Conservation (phyloP, 2,329 filamentous ascomycete genomes). For the Biscogniauxia mediterranea region DNA sequence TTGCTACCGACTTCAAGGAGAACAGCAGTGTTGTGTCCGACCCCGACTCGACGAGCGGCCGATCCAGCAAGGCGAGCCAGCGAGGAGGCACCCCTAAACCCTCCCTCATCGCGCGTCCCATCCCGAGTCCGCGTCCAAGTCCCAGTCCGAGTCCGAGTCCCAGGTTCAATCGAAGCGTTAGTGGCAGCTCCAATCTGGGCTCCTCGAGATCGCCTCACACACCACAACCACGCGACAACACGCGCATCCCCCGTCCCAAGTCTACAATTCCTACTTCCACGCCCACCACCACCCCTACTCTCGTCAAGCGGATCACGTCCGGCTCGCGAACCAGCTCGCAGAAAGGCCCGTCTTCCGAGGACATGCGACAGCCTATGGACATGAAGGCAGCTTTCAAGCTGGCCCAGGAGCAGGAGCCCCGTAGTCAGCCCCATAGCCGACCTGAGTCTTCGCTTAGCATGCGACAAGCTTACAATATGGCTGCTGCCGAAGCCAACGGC, state of each 20-base stretch:
- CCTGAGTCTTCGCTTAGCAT: slow-evolving; percentile 24
- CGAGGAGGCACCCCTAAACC: slow-evolving; percentile 14
- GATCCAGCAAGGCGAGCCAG: slow-evolving; percentile 11
- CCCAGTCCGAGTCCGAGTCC: slow-evolving; percentile 9
- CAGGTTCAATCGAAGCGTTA: slow-evolving; percentile 12
- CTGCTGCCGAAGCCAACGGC: slow-evolving; percentile 26
- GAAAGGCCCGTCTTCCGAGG: slow-evolving; percentile 2
- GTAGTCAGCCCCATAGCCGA: slow-evolving; percentile 17
- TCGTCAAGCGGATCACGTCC: not conserved
- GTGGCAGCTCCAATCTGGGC: slow-evolving; percentile 12
- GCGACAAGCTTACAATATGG: slow-evolving; percentile 29
- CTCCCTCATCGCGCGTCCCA: slow-evolving; percentile 1
- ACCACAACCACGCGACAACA: slow-evolving; percentile 23
- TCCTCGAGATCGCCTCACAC: slow-evolving; percentile 16
- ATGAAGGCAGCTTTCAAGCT: slow-evolving; percentile 28
- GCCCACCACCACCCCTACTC: slow-evolving; percentile 1
- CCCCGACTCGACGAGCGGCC: slow-evolving; percentile 15
- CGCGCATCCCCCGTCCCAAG: slow-evolving; percentile 29
- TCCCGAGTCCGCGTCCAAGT: slow-evolving; percentile 10
- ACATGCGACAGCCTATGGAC: slow-evolving; percentile 30
- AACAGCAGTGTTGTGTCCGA: slow-evolving; percentile 22
- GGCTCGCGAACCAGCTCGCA: not conserved
- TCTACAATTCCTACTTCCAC: slow-evolving; percentile 6
- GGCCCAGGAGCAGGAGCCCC: slow-evolving; percentile 25
- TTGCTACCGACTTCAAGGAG: slow-evolving; percentile 23